phyloP scores from a whole-genome alignment of 108 stramenopile species.

The Nitzschia sp. region DNA sequence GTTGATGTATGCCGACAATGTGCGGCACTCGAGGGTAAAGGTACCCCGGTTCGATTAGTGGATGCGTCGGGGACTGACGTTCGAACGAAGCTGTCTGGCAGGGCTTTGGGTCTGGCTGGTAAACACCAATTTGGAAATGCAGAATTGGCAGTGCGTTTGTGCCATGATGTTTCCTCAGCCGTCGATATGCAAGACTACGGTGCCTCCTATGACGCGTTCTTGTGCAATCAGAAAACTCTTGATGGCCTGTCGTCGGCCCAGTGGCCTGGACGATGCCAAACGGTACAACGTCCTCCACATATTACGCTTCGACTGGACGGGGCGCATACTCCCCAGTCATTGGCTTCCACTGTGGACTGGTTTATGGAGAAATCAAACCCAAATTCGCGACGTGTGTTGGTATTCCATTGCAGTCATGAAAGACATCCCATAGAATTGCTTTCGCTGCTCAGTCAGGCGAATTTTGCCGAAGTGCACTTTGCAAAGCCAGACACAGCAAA shows the following conservation, averaged over 20 bases:
- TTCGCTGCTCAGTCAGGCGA: constrained; percentile 15
- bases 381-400: constrained; percentile 28
- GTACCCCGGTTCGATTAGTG: constrained; percentile 21
- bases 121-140: constrained; percentile 76
- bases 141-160: constrained; percentile 63
- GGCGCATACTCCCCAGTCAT: constrained; percentile 73
- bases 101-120: constrained; percentile 51
- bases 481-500: constrained; percentile 58
- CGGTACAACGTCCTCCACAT: constrained; percentile 9
- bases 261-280: constrained; percentile 86
- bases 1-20: constrained; percentile 32
- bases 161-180: constrained; percentile 26
- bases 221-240: constrained; percentile 1
- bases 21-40: constrained; percentile 38
- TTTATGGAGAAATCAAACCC: constrained; percentile 21
- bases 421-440: constrained; percentile 74
- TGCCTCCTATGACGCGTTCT: neutral
- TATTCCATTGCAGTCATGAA: constrained; percentile 87
- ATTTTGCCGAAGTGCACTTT: constrained; percentile 65
- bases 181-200: neutral
- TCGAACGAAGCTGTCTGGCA: constrained; percentile 22
- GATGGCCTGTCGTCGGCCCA: constrained; percentile 47
- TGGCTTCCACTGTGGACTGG: constrained; percentile 68
- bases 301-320: constrained; percentile 59
- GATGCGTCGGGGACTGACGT: constrained; percentile 27